Base-by-base conservation (phyloP, 441 rosid genomes). In the Mallotus repandus region DNA sequence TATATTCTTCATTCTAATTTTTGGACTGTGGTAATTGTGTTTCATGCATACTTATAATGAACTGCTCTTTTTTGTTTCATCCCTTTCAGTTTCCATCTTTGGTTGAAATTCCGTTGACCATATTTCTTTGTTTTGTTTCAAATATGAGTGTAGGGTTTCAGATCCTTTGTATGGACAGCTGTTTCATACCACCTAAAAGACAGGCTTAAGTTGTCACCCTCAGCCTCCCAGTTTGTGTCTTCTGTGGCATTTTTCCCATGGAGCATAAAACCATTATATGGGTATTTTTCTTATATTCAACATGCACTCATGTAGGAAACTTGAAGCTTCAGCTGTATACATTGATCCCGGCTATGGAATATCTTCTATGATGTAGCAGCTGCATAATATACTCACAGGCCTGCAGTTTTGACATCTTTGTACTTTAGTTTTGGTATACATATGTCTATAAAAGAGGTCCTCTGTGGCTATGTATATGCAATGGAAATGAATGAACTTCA, bases 141-240 rank as follows among this genome's bases (percentile, higher is more conserved):
- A 21, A 53, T 80, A 54, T 78, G 71, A 25, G 38, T 81, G 66
- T 78, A 95, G 99, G 98, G 99, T 79, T 95, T 95, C 83, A 85
- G 98, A 80, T 93, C 99, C 70, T 93, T 95, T 70, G 98, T 91
- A 22, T 93, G 99, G 98, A 92, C 99, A 45, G 97, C 97, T 9
- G 95, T 95, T 81, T 95, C 99, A 0, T 95, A 93, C 80, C 99
- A 89, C 86, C 85, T 95, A 19, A 95, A 95, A 79, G 99, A 95
- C 80, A 80, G 72, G 82, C 95, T 93, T 74, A 84, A 84, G 75
- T 81, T 95, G 86, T 93, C 99, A 14, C 99, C 98, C 55, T 93
- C 99, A 63, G 94, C 97, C 72, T 93, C 99, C 52, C 98, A 95
- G 81, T 90, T 93, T n/a, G 92, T 91, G 62, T 83, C 82, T 75